These are phyloP conservation scores for Actinomucor elegans DNA, from an alignment of 371 early-diverging fungal genomes.

Conservation along the genomic window DNA sequence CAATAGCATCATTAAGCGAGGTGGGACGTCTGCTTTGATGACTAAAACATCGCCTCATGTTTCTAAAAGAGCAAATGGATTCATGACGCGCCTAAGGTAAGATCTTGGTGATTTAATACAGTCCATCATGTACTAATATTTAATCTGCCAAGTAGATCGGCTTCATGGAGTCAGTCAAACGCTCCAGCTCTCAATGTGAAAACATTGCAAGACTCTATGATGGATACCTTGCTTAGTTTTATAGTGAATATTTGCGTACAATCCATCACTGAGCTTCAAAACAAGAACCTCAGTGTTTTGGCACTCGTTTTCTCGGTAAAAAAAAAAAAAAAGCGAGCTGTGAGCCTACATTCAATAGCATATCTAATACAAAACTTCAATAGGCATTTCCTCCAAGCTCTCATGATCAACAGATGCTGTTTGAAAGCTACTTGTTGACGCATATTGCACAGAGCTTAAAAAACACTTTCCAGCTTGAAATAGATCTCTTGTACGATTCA, in stretches of 20 bases:
- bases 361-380: no score
- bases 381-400: slow-evolving; percentile 43
- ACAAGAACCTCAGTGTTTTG: slow-evolving; percentile 45
- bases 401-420: slow-evolving; percentile 39
- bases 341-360: no score
- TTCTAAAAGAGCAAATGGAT: slow-evolving; percentile 29
- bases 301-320: slow-evolving; percentile 49
- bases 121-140: background rate
- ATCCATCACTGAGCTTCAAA: slow-evolving; percentile 53
- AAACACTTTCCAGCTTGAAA: slow-evolving; percentile 46
- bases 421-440: slow-evolving; percentile 59
- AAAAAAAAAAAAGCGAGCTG: no score
- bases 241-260: slow-evolving; percentile 56
- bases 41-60: slow-evolving; percentile 54
- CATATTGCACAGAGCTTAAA: slow-evolving; percentile 62
- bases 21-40: slow-evolving; percentile 37
- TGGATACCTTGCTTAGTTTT: slow-evolving; percentile 51
- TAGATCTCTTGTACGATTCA: slow-evolving; percentile 39
- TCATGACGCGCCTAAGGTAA: slow-evolving; percentile 29
- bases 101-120: no score
- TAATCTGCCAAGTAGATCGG: slow-evolving; percentile 23
- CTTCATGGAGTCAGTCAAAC: slow-evolving; percentile 32
- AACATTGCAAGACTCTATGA: slow-evolving; percentile 24
- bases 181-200: slow-evolving; percentile 5
- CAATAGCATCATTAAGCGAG: slow-evolving; percentile 44